Conservation (phyloP, 495 filamentous ascomycete genomes). For the Aspergillus ostianus region DNA sequence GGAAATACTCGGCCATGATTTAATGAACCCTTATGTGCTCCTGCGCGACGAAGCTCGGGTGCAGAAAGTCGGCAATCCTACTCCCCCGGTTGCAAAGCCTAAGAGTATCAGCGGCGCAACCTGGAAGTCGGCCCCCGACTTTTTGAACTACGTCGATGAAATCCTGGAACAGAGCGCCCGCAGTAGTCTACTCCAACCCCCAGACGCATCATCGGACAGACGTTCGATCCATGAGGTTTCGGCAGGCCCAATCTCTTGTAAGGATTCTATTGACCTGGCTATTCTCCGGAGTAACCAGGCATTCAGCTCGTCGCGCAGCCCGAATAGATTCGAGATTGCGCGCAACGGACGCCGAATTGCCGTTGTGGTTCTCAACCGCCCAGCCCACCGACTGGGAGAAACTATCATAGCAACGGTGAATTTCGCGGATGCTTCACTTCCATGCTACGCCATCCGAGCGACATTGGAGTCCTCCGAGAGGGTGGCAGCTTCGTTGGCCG, state of each 20-base stretch:
- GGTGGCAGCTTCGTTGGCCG: conserved; percentile 71
- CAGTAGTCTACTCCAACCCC: conserved; percentile 52
- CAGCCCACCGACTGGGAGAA: conserved; percentile 88
- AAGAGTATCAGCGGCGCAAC: conserved; percentile 39
- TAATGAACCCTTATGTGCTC: conserved; percentile 91
- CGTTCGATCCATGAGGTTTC: conserved; percentile 46
- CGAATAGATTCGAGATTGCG: conserved; percentile 91
- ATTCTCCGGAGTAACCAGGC: conserved; percentile 75
- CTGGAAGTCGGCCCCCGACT: conserved; percentile 54
- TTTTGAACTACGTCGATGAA: conserved; percentile 75
- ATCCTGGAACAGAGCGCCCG: conserved; percentile 63
- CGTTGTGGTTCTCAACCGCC: conserved; percentile 82
- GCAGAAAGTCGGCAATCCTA: conserved; percentile 30
- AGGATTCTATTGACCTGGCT: conserved; percentile 87
- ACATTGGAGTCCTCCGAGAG: conserved; percentile 77
- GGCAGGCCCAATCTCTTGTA: conserved; percentile 52
- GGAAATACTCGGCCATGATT: conserved; percentile 74
- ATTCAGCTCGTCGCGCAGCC: conserved; percentile 58
- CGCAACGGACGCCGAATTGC: conserved; percentile 83
- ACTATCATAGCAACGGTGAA: conserved; percentile 78
- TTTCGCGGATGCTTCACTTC: conserved; percentile 68
- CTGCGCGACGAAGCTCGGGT: conserved; percentile 76
- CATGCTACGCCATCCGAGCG: conserved; percentile 75
- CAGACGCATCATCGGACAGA: conserved; percentile 66
- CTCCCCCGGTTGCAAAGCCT: conserved; percentile 25